These are phyloP conservation scores for Nitzschia inconspicua DNA, from an alignment of 108 stramenopile genomes.

Conservation along the genomic window DNA sequence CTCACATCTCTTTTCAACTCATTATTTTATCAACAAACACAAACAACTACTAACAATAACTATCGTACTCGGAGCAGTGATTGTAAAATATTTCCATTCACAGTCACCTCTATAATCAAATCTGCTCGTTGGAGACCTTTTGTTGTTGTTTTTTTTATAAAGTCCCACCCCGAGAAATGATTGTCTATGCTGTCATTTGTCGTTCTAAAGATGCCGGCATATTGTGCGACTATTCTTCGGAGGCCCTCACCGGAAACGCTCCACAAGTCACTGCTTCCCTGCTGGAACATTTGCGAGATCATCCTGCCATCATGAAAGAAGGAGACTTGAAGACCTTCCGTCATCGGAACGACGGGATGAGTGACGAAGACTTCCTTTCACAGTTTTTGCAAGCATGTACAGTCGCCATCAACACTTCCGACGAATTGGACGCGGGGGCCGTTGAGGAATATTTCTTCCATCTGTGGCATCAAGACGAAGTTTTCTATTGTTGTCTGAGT, in stretches of 20 bases:
- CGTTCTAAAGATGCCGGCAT: slow-evolving; percentile 61
- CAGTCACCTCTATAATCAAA: no score
- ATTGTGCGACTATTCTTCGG: slow-evolving; percentile 49
- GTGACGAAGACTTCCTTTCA: slow-evolving; percentile 36
- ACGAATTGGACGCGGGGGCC: slow-evolving; percentile 16
- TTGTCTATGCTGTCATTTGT: slow-evolving; percentile 73
- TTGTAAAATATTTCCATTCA: no score
- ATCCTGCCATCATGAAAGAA: slow-evolving; percentile 46
- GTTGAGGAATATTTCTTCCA: slow-evolving; percentile 73
- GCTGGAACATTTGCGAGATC: slow-evolving; percentile 46
- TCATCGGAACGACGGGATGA: slow-evolving; percentile 41
- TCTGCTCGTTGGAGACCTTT: no score
- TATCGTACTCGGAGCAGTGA: no score
- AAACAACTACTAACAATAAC: no score
- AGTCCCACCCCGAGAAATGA: no score
- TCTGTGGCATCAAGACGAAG: slow-evolving; percentile 41
- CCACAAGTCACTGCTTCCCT: slow-evolving; percentile 61
- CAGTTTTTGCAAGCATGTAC: slow-evolving; percentile 36
- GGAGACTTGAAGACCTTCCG: slow-evolving; percentile 63
- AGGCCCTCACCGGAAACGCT: slow-evolving; percentile 48
- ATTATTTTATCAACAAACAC: no score
- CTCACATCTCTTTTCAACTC: no score
- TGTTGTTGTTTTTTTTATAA: no score
- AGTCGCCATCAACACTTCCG: slow-evolving; percentile 19
- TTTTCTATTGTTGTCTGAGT: slow-evolving; percentile 64